Conservation (phyloP, 2,329 filamentous ascomycete species). For the Alternaria triticimaculans region DNA sequence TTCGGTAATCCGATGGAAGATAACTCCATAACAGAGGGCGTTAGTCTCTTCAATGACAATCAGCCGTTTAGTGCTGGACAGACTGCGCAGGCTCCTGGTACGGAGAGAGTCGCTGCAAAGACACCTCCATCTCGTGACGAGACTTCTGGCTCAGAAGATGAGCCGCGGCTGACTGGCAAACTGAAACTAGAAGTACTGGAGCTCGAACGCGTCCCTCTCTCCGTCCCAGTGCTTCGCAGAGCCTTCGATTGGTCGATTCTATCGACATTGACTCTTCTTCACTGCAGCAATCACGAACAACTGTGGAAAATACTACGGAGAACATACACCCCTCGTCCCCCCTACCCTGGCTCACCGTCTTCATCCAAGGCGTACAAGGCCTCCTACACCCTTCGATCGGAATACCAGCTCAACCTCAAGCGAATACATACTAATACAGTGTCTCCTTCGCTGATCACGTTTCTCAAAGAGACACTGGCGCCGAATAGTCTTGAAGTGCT, state of each 20-base stretch:
- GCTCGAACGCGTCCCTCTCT: conserved; percentile 77
- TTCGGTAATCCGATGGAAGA: conserved; percentile 36
- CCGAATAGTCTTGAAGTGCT: conserved; percentile 81
- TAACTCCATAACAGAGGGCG: conserved; percentile 30
- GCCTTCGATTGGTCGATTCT: conserved; percentile 78
- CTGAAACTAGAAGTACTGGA: conserved; percentile 75
- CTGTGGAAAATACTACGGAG: conserved; percentile 76
- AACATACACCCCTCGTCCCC: conserved; percentile 51
- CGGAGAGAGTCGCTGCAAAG: conserved; percentile 8
- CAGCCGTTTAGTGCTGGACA: conserved; percentile 19
- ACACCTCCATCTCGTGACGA: conserved; percentile 1
- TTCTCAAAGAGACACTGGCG: conserved; percentile 77
- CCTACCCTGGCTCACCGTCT: conserved; percentile 44
- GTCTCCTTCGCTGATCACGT: conserved; percentile 71
- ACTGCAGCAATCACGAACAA: conserved; percentile 74
- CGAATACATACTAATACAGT: conserved; percentile 77
- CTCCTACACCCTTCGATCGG: conserved; percentile 48
- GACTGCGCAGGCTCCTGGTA: conserved; percentile 7
- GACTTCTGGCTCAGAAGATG: conserved; percentile 7
- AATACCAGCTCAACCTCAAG: conserved; percentile 67
- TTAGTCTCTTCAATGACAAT: conserved; percentile 30
- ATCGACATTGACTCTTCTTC: conserved; percentile 74
- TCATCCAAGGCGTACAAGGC: conserved; percentile 46
- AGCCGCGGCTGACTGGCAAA: conserved; percentile 60
- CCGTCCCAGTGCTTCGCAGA: conserved; percentile 71